phyloP scores from a whole-genome alignment of 2,329 filamentous ascomycete species.

The Monilinia laxa region DNA sequence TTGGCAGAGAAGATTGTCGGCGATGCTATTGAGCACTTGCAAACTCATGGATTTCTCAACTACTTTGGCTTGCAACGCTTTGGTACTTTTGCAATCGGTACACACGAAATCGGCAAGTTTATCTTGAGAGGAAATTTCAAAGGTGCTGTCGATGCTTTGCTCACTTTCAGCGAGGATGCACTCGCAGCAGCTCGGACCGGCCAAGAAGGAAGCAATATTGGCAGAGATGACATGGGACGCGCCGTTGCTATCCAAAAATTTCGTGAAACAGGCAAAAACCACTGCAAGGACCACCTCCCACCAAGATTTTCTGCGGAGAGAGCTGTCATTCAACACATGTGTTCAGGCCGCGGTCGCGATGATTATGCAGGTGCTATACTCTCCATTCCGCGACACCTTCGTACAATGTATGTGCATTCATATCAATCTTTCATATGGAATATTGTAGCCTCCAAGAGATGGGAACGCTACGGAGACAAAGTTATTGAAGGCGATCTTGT shows the following conservation, averaged over 20 bases:
- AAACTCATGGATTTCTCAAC: constrained; percentile 83
- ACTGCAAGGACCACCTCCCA: constrained; percentile 65
- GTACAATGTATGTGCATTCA: constrained; percentile 94
- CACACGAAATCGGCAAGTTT: constrained; percentile 78
- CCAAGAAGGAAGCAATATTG: constrained; percentile 50
- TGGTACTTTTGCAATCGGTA: constrained; percentile 82
- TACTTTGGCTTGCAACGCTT: constrained; percentile 98
- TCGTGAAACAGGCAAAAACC: constrained; percentile 57
- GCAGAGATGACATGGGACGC: constrained; percentile 74
- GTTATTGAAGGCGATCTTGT: constrained; percentile 81
- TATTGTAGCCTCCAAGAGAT: constrained; percentile 75
- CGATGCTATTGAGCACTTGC: constrained; percentile 64
- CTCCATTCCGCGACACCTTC: constrained; percentile 75
- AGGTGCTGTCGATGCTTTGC: constrained; percentile 73
- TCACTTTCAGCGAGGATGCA: constrained; percentile 67
- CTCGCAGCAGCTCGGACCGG: constrained; percentile 54
- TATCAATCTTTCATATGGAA: constrained; percentile 98
- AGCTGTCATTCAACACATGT: constrained; percentile 74
- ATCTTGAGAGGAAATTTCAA: constrained; percentile 81
- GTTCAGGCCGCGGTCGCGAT: constrained; percentile 43
- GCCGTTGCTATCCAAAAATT: constrained; percentile 78
- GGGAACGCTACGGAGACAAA: constrained; percentile 68
- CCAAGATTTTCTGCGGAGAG: constrained; percentile 78
- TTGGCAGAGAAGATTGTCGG: constrained; percentile 52
- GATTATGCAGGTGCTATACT: constrained; percentile 83